These are phyloP conservation scores for Aureobasidium namibiae DNA, from an alignment of 2,329 filamentous ascomycete species.

Conservation along the genomic window DNA sequence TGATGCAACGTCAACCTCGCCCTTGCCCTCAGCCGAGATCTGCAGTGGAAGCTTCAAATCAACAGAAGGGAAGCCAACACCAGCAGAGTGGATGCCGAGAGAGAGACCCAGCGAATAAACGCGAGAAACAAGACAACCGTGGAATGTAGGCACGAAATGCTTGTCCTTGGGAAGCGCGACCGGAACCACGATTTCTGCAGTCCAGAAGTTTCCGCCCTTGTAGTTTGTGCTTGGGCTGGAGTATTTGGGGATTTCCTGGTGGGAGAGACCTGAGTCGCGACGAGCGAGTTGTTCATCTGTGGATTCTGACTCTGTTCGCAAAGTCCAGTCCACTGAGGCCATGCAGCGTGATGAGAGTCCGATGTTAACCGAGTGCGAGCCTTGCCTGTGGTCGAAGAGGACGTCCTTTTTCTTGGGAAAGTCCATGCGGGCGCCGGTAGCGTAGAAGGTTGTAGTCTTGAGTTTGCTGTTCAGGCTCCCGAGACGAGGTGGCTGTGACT, in stretches of 20 bases:
- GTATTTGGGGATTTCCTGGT: constrained; percentile 23
- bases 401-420: constrained; percentile 39
- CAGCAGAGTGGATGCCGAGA: constrained; percentile 41
- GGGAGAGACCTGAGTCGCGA: constrained; percentile 33
- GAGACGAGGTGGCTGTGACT: constrained; percentile 45
- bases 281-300: constrained; percentile 25
- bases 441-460: constrained; percentile 50
- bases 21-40: constrained; percentile 25
- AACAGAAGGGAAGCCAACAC: constrained; percentile 21
- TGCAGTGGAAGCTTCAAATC: constrained; percentile 39
- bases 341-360: constrained; percentile 49
- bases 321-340: constrained; percentile 49
- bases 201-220: constrained; percentile 47
- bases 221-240: constrained; percentile 33
- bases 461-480: constrained; percentile 46
- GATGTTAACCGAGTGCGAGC: constrained; percentile 46
- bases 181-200: constrained; percentile 54
- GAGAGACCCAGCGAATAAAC: constrained; percentile 53
- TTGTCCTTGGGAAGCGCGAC: constrained; percentile 53
- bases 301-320: constrained; percentile 26
- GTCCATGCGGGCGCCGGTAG: constrained; percentile 41
- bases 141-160: constrained; percentile 60
- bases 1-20: constrained; percentile 13
- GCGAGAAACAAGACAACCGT: constrained; percentile 59
- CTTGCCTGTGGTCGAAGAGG: constrained; percentile 40